Base-by-base conservation (phyloP, 2,329 filamentous ascomycete genomes). In the Lizonia empirigonia region DNA sequence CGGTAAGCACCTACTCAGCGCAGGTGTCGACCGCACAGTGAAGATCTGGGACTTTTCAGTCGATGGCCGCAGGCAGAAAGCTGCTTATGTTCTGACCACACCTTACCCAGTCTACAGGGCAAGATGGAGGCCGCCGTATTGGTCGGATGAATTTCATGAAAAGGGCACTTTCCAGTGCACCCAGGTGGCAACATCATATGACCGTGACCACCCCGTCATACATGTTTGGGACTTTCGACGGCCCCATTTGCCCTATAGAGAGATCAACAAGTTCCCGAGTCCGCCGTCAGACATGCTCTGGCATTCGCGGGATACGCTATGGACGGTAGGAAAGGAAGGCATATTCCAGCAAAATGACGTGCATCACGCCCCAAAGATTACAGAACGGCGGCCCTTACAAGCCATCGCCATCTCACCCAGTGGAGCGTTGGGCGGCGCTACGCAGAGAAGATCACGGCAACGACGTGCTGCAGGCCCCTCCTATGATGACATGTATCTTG, bases 201-300 rank as follows among this genome's bases (percentile, higher is more conserved):
- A 85, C 62, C 78, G 81, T 42, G 79, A 84, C 55, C 82, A 86
- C 64, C 78, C 84, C 0, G 74, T 81, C 26, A 74, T 86, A 44
- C 85, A 87, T 61, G 71, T 87, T 3, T 87, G 85, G 85, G 85
- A 87, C 67, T 79, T 87, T 56, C 80, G 83, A 29, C 77, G 85
- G 26, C 83, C 84, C 5, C 76, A 80, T 59, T 71, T 87, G n/a
- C 85, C 85, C 1, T 85, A 83, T 61, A 78, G 82, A 33, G 84
- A 86, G 62, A 78, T 87, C 55, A 77, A 80, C 63, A 79, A 78
- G 47, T 82, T 84, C 61, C 73, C 77, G 38, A 78, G 76, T 5
- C 77, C 80, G 13, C 78, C 83, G 16, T 80, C 82, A 19, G 85
- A 86, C 60, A 73, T 87, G 67, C 75, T 87, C 13, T 87, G 85